Conservation (phyloP, 805 yeast genomes). For the Hagleromyces aurorensis region DNA sequence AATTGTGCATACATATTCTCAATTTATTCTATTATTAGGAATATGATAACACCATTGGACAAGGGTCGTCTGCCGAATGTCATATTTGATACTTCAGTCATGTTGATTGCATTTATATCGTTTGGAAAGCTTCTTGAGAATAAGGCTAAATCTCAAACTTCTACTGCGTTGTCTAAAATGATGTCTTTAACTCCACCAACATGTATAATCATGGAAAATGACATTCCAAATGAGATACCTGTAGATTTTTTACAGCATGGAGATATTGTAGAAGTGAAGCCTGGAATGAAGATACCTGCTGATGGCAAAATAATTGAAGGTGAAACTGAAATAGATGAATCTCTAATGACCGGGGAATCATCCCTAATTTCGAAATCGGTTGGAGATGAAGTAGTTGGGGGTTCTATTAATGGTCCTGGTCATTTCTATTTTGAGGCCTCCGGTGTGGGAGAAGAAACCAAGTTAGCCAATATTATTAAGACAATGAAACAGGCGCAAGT, state of each 20-base stretch:
- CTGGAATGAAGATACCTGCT: slow-evolving; percentile 86
- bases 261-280: slow-evolving; percentile 70
- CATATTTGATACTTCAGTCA: slow-evolving; percentile 77
- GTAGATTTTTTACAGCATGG: slow-evolving; percentile 69
- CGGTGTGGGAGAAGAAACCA: slow-evolving; percentile 74
- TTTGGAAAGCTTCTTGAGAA: slow-evolving; percentile 89
- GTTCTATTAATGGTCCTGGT: slow-evolving; percentile 80
- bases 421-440: slow-evolving; percentile 60
- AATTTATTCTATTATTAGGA: slow-evolving; percentile 46
- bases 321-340: slow-evolving; percentile 77
- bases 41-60: slow-evolving; percentile 31
- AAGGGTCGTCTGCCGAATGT: slow-evolving; percentile 48
- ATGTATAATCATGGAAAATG: slow-evolving; percentile 51
- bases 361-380: slow-evolving; percentile 55
- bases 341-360: slow-evolving; percentile 88
- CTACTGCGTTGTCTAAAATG: slow-evolving; percentile 75
- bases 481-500: slow-evolving; percentile 87
- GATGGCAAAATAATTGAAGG: slow-evolving; percentile 82
- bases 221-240: slow-evolving; percentile 38
- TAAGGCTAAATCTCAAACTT: slow-evolving; percentile 88
- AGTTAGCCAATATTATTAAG: slow-evolving; percentile 76
- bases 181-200: slow-evolving; percentile 73
- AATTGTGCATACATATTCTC: slow-evolving; percentile 72
- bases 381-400: slow-evolving; percentile 73
- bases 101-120: slow-evolving; percentile 77